These are phyloP conservation scores for Fusarium illudens DNA, from an alignment of 2,329 filamentous ascomycete species.

Conservation along the genomic window DNA sequence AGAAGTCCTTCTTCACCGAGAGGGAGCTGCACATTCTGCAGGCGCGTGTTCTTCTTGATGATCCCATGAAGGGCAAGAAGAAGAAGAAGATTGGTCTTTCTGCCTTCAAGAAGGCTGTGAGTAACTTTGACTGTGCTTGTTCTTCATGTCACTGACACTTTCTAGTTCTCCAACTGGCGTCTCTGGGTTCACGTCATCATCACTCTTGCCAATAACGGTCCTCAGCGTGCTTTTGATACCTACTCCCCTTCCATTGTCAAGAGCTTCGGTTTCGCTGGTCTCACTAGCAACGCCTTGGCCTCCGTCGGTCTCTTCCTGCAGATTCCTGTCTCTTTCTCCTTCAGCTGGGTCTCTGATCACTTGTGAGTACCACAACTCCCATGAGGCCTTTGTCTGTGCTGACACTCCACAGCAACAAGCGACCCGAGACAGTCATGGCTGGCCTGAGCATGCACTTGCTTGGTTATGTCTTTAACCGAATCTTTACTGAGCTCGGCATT, in stretches of 20 bases:
- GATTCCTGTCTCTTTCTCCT: conserved; percentile 60
- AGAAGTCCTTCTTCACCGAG: conserved; percentile 47
- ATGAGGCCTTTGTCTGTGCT: neutral
- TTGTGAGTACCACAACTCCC: conserved; percentile 49
- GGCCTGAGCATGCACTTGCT: conserved; percentile 58
- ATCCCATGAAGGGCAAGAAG: conserved; percentile 57
- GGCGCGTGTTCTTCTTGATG: conserved; percentile 52
- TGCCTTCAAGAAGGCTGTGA: conserved; percentile 56
- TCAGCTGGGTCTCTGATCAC: conserved; percentile 62
- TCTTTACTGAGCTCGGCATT: conserved; percentile 56
- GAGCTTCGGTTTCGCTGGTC: conserved; percentile 58
- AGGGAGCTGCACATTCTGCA: conserved; percentile 54
- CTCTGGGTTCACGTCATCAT: conserved; percentile 62
- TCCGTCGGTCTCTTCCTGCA: conserved; percentile 63
- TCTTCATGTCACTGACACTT: neutral
- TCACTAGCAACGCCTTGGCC: conserved; percentile 62
- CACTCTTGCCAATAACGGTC: conserved; percentile 58
- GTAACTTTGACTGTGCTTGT: conserved; percentile 1
- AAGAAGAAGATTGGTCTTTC: conserved; percentile 55
- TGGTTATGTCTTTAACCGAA: conserved; percentile 63
- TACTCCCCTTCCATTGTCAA: conserved; percentile 64
- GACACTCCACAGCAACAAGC: conserved; percentile 48
- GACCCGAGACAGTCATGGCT: conserved; percentile 61
- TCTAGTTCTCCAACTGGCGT: conserved; percentile 58
- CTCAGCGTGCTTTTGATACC: conserved; percentile 58